Conservation (phyloP, 208 protist genomes). For the Trypanosomatidae sp. region DNA sequence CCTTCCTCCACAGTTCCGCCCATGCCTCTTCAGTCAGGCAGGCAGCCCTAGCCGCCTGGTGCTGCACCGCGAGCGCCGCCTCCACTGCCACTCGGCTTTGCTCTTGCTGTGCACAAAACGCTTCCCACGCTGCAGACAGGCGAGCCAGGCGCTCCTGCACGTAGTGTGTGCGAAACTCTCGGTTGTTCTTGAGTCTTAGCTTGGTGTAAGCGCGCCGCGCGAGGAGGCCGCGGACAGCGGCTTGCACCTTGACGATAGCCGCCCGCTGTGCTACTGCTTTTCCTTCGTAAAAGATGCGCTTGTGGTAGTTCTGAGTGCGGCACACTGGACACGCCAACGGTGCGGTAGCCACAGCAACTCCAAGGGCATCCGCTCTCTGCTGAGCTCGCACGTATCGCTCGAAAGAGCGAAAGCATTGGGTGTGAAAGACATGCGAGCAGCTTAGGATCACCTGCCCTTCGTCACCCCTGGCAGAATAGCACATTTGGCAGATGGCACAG, state of each 20-base stretch:
- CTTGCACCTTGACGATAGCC: constrained; percentile 75
- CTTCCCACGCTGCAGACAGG: constrained; percentile 59
- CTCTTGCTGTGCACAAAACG: constrained; percentile 46
- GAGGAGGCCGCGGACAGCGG: constrained; percentile 55
- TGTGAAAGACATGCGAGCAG: constrained; percentile 89
- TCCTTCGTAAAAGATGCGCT: constrained; percentile 77
- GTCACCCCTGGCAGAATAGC: constrained; percentile 51
- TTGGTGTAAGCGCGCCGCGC: constrained; percentile 63
- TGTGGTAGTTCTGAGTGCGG: constrained; percentile 78
- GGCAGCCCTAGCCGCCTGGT: constrained; percentile 51
- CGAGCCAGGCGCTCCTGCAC: constrained; percentile 54
- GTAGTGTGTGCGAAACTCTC: constrained; percentile 60
- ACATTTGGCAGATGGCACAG: constrained; percentile 82
- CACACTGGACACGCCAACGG: constrained; percentile 81
- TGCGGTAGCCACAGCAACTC: constrained; percentile 16
- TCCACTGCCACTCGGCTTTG: constrained; percentile 36
- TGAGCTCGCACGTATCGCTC: constrained; percentile 66
- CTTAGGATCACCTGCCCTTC: constrained; percentile 82
- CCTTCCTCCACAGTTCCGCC: constrained; percentile 27
- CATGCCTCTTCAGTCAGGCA: constrained; percentile 60
- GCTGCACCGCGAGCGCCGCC: constrained; percentile 35
- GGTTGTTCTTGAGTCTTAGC: constrained; percentile 47
- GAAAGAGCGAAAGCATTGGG: constrained; percentile 82
- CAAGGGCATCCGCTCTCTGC: constrained; percentile 38
- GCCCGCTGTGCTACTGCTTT: constrained; percentile 81